Evolutionary conservation across 345 rosid genomes (phyloP), one percentile per base, ranked within the genome.

Genomic region (Combretum micranthum): DNA sequence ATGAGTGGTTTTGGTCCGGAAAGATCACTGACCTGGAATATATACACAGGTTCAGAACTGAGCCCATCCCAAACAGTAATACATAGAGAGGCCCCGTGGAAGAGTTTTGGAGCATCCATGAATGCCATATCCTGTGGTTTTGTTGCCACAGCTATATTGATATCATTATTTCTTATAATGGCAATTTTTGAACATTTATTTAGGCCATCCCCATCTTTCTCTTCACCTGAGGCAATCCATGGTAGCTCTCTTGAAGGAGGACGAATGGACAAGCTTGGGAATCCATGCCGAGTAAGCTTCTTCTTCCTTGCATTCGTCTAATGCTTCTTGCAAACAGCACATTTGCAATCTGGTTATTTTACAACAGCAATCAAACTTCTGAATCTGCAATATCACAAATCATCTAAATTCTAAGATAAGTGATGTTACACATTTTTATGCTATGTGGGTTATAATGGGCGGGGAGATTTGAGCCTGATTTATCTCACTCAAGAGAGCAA

Each of bases 171-270:
- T 67, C 80, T 92, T 51, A 80, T 92, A 56, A 88, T 88, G 95
- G 96, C 96, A 44, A 83, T 92, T 60, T 88, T 88, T 6, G 98
- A 92, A 53, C 96, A 92, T 77, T 83, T 88, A 22, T 88, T 91
- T 21, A 73, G 85, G 68, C 85, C 83, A n/a, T 70, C 68, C 50
- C 75, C 84, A 62, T 61, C 84, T 8, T 87, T 87, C 68, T 74
- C 86, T 69, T 82, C 84, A 16, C 83, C 95, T 5, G 73, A 68
- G 14, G 72, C 66, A 5, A 25, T 69, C 19, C 16, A 56, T 5
- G 52, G 53, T 14, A 62, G 51, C 9, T 53, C 72, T 53, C 57
- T 42, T 15, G 78, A 56, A 61, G 68, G 82, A 19, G 62, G 69
- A 16, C 47, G 56, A 14, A 62, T 60, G 8, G 59, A 58, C 44